Percentiles rank a stretch among this genome's conserved stretches.
phyloP scores from a whole-genome alignment of 2,329 filamentous ascomycete genomes.

The Keithomyces neogunnii region DNA sequence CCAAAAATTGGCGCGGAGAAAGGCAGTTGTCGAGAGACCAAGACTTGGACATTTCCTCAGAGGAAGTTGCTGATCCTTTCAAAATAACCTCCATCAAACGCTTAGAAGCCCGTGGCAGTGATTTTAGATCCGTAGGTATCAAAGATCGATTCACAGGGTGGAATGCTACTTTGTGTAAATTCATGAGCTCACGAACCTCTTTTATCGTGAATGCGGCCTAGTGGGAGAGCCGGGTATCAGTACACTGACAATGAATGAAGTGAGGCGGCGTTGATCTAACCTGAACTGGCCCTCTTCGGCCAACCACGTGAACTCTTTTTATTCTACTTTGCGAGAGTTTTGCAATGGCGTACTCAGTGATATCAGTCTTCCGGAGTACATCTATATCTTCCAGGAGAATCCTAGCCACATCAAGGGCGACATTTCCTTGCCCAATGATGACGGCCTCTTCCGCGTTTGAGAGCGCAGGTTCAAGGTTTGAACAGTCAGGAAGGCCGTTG shows the following conservation, averaged over 20 bases:
- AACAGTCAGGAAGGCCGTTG: constrained; percentile 83
- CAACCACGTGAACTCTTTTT: constrained; percentile 77
- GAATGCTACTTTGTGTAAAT: constrained; percentile 64
- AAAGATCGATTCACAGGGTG: constrained; percentile 57
- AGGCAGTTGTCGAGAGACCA: constrained; percentile 85
- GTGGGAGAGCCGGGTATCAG: not conserved
- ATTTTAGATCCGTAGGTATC: constrained; percentile 57
- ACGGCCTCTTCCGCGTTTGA: constrained; percentile 71
- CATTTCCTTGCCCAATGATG: constrained; percentile 90
- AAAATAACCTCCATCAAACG: constrained; percentile 73
- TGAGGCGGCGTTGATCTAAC: constrained; percentile 30
- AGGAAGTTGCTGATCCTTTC: constrained; percentile 56
- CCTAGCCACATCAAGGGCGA: constrained; percentile 86
- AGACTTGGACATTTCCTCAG: constrained; percentile 46
- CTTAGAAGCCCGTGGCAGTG: constrained; percentile 65
- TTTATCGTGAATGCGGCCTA: constrained; percentile 93
- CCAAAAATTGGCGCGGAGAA: constrained; percentile 63
- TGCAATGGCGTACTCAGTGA: constrained; percentile 75
- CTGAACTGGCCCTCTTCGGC: constrained; percentile 81
- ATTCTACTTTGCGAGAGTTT: constrained; percentile 64
- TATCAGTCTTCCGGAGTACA: constrained; percentile 72
- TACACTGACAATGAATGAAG: not conserved
- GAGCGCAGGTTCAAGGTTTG: constrained; percentile 64
- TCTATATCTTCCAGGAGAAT: constrained; percentile 74
- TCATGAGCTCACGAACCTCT: constrained; percentile 81